Conservation (phyloP, 805 yeast species). For the Cyberlindnera americana region DNA sequence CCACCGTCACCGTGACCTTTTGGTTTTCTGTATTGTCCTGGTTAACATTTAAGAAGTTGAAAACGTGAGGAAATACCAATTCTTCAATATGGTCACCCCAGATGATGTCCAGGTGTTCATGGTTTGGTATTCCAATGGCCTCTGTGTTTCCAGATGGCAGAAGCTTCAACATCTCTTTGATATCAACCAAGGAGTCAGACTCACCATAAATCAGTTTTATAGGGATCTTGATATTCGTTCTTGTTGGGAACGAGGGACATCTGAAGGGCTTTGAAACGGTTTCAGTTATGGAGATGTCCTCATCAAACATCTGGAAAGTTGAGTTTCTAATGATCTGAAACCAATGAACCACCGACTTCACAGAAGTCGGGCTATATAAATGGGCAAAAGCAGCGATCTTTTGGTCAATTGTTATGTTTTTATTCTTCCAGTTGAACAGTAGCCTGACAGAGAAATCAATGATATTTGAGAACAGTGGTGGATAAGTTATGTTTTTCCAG, state of each 20-base stretch:
- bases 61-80: constrained; percentile 41
- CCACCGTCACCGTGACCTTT: constrained; percentile 8
- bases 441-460: constrained; percentile 68
- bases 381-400: constrained; percentile 82
- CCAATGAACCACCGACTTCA: constrained; percentile 94
- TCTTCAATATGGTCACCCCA: constrained; percentile 75
- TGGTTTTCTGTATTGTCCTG: constrained; percentile 5
- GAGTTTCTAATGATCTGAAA: constrained; percentile 79
- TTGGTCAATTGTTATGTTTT: constrained; percentile 67
- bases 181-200: constrained; percentile 81
- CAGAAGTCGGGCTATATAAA: constrained; percentile 86
- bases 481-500: constrained; percentile 77
- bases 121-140: constrained; percentile 55
- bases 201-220: constrained; percentile 78
- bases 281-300: constrained; percentile 39
- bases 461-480: constrained; percentile 65
- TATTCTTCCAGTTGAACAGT: constrained; percentile 77
- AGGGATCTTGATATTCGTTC: constrained; percentile 63
- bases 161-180: constrained; percentile 65
- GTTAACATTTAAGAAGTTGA: constrained; percentile 30
- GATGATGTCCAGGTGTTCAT: constrained; percentile 86
- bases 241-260: constrained; percentile 49
- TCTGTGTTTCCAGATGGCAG: constrained; percentile 53
- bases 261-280: constrained; percentile 34
- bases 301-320: constrained; percentile 88